A percentile compares a stretch with the other conserved stretches of the same genome.
Evolutionary conservation across 306 rosid genomes (phyloP).

Genomic region (Trichosanthes truncata): DNA sequence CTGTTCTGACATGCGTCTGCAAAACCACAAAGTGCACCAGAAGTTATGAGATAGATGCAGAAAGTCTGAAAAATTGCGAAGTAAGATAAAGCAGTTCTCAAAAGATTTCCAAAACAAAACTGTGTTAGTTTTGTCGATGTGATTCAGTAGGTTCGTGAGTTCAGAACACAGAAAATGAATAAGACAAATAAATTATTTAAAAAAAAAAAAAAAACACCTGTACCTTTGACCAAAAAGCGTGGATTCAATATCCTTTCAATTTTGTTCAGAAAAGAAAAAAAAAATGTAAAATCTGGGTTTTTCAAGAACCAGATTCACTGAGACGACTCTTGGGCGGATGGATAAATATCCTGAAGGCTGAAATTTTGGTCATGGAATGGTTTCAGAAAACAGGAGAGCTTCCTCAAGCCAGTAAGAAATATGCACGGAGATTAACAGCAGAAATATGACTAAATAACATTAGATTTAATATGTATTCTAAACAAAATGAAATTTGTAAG

Average conservation of each 20-base stretch:
- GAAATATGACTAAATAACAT: neutral
- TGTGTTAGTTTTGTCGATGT: too few species aligned
- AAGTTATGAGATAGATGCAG: neutral
- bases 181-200: neutral
- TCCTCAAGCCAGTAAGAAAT: neutral
- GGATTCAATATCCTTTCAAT: neutral
- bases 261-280: neutral
- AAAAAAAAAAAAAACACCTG: neutral
- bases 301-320: neutral
- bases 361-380: neutral
- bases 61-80: neutral
- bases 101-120: neutral
- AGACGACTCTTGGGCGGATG: neutral
- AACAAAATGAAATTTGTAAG: neutral
- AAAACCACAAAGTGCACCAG: conserved; percentile 24
- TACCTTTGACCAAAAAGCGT: neutral
- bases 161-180: neutral
- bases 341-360: neutral
- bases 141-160: neutral
- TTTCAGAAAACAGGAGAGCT: neutral
- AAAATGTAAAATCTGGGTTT: neutral
- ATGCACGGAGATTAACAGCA: neutral
- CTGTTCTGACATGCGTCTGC: conserved; percentile 86
- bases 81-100: neutral
- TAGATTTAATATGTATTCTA: neutral